Percentiles rank a stretch among this genome's conserved stretches.
Evolutionary conservation across 2,329 filamentous ascomycete species (phyloP).

Genomic region (Catunica adiposa): DNA sequence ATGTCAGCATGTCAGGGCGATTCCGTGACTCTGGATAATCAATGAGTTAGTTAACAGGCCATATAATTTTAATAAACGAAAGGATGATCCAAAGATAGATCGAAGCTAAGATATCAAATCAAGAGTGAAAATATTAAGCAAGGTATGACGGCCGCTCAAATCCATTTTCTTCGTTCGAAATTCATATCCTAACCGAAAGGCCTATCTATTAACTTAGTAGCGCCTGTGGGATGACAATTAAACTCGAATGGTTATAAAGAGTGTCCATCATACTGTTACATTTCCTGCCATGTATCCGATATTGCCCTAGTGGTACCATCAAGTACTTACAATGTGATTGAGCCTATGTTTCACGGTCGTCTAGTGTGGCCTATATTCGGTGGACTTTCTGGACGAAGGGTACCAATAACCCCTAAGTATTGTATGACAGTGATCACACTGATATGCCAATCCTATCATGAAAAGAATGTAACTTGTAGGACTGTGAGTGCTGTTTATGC

Average conservation of each 20-base stretch:
- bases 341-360: too few species aligned
- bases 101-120: background rate
- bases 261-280: constrained; percentile 1
- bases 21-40: background rate
- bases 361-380: too few species aligned
- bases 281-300: background rate
- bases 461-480: too few species aligned
- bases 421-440: too few species aligned
- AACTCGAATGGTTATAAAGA: background rate
- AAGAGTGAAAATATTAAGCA: background rate
- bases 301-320: too few species aligned
- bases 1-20: constrained; percentile 3
- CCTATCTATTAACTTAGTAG: background rate
- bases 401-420: too few species aligned
- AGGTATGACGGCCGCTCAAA: too few species aligned
- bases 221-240: background rate
- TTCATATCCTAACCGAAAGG: background rate
- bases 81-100: background rate
- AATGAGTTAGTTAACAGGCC: background rate
- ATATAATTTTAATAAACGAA: background rate
- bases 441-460: too few species aligned
- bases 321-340: too few species aligned
- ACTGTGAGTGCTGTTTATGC: too few species aligned
- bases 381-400: too few species aligned
- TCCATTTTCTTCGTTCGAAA: background rate